Conservation (phyloP, 371 early-diverging fungal genomes). For the Thermomucor indicae-seudaticae region DNA sequence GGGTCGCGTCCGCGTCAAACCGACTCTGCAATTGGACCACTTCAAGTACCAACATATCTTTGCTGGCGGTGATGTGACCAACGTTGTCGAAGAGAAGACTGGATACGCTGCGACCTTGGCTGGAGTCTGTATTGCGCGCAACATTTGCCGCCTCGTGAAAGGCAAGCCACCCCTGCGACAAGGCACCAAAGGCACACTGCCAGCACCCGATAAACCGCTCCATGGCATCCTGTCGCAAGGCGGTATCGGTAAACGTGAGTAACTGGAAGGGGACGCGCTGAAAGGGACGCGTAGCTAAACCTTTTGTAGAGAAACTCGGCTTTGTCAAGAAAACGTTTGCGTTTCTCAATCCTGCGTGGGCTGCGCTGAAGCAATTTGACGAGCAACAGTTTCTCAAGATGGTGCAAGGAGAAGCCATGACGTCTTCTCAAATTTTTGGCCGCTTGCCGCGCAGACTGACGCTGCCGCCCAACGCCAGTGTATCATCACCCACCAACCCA, state of each 20-base stretch:
- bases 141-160: slow-evolving; percentile 44
- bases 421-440: slow-evolving; percentile 13
- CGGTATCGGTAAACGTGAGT: slow-evolving; percentile 43
- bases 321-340: slow-evolving; percentile 19
- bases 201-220: slow-evolving; percentile 31
- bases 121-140: slow-evolving; percentile 46
- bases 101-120: slow-evolving; percentile 57
- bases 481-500: too few species aligned
- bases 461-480: too few species aligned
- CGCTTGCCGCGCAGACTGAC: slow-evolving; percentile 13
- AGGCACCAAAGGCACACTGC: slow-evolving; percentile 32
- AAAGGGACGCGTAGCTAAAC: background rate
- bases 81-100: slow-evolving; percentile 58
- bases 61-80: slow-evolving; percentile 66
- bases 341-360: slow-evolving; percentile 26
- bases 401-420: slow-evolving; percentile 19
- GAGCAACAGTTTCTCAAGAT: slow-evolving; percentile 23
- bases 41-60: slow-evolving; percentile 58
- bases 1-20: slow-evolving; percentile 48
- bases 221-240: slow-evolving; percentile 41
- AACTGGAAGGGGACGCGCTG: background rate
- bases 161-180: slow-evolving; percentile 38
- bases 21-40: slow-evolving; percentile 61
- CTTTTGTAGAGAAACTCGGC: slow-evolving; percentile 16
- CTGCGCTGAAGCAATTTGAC: slow-evolving; percentile 29